Base-by-base conservation (phyloP, 441 rosid species). In the Eutrema salsugineum region DNA sequence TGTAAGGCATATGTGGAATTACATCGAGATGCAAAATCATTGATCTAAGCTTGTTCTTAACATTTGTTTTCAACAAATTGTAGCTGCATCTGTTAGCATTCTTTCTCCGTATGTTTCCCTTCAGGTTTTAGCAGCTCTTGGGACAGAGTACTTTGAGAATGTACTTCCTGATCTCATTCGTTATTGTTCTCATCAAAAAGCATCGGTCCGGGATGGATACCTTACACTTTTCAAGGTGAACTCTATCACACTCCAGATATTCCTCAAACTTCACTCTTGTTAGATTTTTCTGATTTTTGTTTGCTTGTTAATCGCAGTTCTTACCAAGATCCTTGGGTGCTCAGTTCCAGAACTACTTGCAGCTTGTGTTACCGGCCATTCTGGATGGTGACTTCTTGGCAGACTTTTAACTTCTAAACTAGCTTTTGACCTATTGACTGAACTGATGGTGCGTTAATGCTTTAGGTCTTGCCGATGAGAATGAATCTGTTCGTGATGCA, bases 401-500 rank as follows among this genome's bases (percentile, higher is more conserved):
- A 19, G 15, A 76, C 16, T 43, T 71, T 71, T 40, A 39, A 62
- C 16, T 24, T 68, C 44, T 65, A 27, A 35, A 38, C 48, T 53
- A 61, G 75, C 24, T 68, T 73, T 20, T 60, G 49, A 53, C 56
- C 74, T 64, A 50, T 46, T 73, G 19, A 54, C 57, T 48, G 28
- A 66, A 17, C 14, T 62, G 19, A 38, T 78, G 27, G 68, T 58
- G 68, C 20, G 0, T 38, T 15, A 11, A 48, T 66, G 50, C 47
- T 78, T 35, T 81, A 96, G 99, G 99, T 79, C 98, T 94, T 60
- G 97, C 99, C 30, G 98, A 96, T 86, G 99, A 96, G 87, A 96
- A 93, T 80, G 99, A 96, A 83, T 93, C 99, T 70, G 99, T 96
- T 44, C 97, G 99, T 63, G 99, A 96, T 54, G 99, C 99, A 36